phyloP scores from a whole-genome alignment of 2,329 filamentous ascomycete species.

The Aaosphaeria arxii region DNA sequence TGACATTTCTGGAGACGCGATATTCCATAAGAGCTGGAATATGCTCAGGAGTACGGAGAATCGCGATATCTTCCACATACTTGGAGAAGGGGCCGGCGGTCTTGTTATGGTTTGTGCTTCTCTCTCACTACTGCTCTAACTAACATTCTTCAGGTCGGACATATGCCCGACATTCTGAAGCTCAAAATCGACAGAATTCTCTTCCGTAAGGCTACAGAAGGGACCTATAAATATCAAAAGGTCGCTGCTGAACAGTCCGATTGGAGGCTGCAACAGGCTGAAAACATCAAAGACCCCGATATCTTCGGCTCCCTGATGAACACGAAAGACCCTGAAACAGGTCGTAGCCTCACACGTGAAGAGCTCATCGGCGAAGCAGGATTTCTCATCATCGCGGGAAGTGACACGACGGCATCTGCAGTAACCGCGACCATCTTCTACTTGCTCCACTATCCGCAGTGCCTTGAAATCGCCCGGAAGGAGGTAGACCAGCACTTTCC shows the following conservation, averaged over 20 bases:
- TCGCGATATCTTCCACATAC: conserved; percentile 3
- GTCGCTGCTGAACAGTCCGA: conserved; percentile 3
- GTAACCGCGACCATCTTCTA: conserved; percentile 32
- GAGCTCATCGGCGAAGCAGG: conserved; percentile 39
- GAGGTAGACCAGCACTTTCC: conserved; percentile 6
- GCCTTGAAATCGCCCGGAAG: not conserved
- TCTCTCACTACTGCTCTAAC: not conserved
- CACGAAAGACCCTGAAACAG: conserved; percentile 38
- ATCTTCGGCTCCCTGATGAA: conserved; percentile 40
- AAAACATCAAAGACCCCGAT: conserved; percentile 17
- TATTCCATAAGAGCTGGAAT: conserved; percentile 16
- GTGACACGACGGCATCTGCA: conserved; percentile 33
- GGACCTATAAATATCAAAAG: conserved; percentile 14
- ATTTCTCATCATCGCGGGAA: conserved; percentile 42
- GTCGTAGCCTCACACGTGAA: conserved; percentile 23
- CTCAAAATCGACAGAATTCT: conserved; percentile 24
- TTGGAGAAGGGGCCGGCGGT: conserved; percentile 3
- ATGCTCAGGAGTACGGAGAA: conserved; percentile 4
- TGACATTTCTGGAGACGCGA: conserved; percentile 41
- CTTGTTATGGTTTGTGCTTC: conserved; percentile 5
- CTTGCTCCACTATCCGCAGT: conserved; percentile 23
- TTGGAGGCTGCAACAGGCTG: conserved; percentile 5
- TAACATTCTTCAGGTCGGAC: conserved; percentile 2
- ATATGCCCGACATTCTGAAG: conserved; percentile 15
- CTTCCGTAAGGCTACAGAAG: conserved; percentile 24